Base-by-base conservation (phyloP, 2,329 filamentous ascomycete species). In the Exophiala sp. region DNA sequence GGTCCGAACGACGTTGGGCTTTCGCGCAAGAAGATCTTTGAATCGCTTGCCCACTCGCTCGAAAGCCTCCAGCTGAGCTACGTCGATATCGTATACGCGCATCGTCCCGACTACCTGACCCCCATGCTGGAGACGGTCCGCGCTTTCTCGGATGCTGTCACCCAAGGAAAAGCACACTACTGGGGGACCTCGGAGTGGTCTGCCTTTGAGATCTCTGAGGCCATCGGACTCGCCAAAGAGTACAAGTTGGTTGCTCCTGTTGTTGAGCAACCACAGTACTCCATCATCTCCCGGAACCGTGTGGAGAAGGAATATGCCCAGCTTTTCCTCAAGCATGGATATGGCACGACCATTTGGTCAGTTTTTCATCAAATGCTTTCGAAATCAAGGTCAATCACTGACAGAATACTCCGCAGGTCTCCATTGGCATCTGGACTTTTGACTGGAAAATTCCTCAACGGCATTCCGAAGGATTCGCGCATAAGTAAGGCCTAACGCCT, bases 111-210 rank as follows among this genome's bases (percentile, higher is more conserved):
- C n/a, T n/a, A n/a, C n/a, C n/a, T n/a, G n/a, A n/a, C n/a, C n/a
- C 85, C 85, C 0, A 87, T 88, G 71, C 83, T 87, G 68, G 85
- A 88, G 73, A 84, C 78, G 0, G 84, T 88, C 38, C 80, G 84
- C 39, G 84, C 84, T 40, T 88, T 89, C 73, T 87, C 87, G 73
- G 75, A 86, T 68, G 71, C 88, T 36, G 87, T 89, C 66, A 75
- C 84, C 65, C 76, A 76, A 0, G 86, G 85, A 51, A 83, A 86
- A 71, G 81, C 82, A 2, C 80, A 88, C 58, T 87, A 87, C 74
- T 87, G 84, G 83, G 84, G 83, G 46, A 87, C 84, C 0, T 85
- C 81, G 1, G 82, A 86, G 69, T 87, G 84, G 84, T 78, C 75
- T 58, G 81, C 84, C 34, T 79, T 83, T 52, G 84, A 87, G 69